phyloP scores from a whole-genome alignment of 2,329 filamentous ascomycete species.

The Epichloe aotearoae region DNA sequence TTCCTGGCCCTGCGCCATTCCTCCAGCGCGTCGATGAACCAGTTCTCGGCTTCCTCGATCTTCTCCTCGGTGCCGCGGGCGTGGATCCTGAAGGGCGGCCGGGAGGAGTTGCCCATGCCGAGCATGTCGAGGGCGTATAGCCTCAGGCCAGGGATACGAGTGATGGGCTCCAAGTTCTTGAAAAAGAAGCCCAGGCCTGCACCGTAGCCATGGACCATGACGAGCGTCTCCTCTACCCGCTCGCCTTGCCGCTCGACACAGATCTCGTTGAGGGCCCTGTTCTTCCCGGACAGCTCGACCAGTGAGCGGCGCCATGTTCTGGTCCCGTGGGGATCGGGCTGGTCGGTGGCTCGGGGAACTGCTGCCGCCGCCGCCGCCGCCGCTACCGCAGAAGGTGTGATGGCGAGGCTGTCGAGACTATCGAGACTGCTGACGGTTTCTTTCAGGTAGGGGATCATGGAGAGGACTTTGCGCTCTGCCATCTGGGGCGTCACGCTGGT shows the following conservation, averaged over 20 bases:
- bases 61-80: conserved; percentile 70
- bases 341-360: conserved; percentile 20
- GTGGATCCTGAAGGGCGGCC: conserved; percentile 72
- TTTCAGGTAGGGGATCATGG: conserved; percentile 71
- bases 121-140: conserved; percentile 90
- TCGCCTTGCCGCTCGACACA: conserved; percentile 76
- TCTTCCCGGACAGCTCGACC: conserved; percentile 71
- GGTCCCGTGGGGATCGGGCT: conserved; percentile 68
- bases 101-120: conserved; percentile 81
- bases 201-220: conserved; percentile 95
- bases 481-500: conserved; percentile 64
- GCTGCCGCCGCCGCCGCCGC: no score
- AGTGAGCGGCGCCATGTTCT: conserved; percentile 77
- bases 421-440: conserved; percentile 54
- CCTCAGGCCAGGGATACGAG: conserved; percentile 67
- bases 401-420: no score
- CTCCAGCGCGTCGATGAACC: conserved; percentile 92
- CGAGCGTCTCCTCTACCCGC: conserved; percentile 67
- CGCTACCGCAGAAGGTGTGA: no score
- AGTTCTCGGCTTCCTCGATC: conserved; percentile 80
- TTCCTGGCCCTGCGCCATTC: conserved; percentile 86
- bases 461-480: conserved; percentile 81
- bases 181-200: conserved; percentile 96
- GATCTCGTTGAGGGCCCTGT: conserved; percentile 85
- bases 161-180: conserved; percentile 88